Evolutionary conservation across 148 eudicot species (phyloP), one percentile per base, ranked within the genome.

Genomic region (Nepenthes gracilis): DNA sequence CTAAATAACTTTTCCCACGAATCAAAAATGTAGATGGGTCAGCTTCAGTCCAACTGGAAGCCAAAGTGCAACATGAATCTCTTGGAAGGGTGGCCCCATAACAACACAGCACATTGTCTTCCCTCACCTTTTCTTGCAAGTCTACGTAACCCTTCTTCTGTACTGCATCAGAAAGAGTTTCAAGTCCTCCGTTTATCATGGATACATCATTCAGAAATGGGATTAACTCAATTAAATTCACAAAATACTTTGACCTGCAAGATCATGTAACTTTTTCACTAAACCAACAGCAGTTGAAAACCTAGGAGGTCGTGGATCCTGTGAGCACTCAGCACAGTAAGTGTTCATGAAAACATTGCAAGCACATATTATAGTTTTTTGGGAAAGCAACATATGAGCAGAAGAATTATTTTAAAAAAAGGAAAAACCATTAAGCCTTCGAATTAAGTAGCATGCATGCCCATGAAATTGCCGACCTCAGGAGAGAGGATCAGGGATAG

Each of bases 141-240:
- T 82, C 84, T 33, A 77, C 68, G 54, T 75, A 82, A 47, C 90
- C 87, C 68, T 75, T 85, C 75, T 80, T 85, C 67, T 82, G 85
- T 70, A 82, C 87, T 85, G 72, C 68, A 70, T 70, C 13, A 49
- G 53, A 49, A 49, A 49, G 53, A 49, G 2, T 5, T n/a, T 3
- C 63, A 67, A 54, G 53, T 12, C 53, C 12, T 11, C 53, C 12
- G 15, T 49, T 40, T 3, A 49, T 49, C 53, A 5, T 10, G 53
- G n/a, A 49, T 5, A 49, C 2, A 5, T 49, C 2, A n/a, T 49
- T 49, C 11, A 2, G 10, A n/a, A 49, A 40, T 40, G 53, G 53
- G 12, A 49, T n/a, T 1, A 49, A 49, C n/a, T 5, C 10, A 3
- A 49, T 49, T n/a, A 11, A 43, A 40, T 59, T 36, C 33, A 15